These are phyloP conservation scores for Trichoderma koningiopsis DNA, from an alignment of 2,329 filamentous ascomycete genomes.

Conservation along the genomic window DNA sequence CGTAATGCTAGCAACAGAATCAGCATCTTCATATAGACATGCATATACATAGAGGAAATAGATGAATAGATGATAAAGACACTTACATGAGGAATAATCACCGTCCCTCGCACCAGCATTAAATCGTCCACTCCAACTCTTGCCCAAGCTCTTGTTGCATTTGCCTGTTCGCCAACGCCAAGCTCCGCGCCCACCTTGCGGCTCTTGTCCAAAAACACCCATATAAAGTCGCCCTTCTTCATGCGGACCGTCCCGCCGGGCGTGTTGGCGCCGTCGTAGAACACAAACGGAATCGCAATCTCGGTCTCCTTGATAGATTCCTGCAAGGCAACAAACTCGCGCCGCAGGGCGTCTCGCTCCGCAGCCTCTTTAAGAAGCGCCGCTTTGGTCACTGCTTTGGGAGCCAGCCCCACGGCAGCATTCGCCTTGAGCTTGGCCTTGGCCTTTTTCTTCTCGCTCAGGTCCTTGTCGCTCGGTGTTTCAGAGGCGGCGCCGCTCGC, in stretches of 20 bases:
- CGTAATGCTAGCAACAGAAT: slow-evolving; percentile 71
- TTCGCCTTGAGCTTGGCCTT: slow-evolving; percentile 62
- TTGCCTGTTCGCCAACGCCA: slow-evolving; percentile 69
- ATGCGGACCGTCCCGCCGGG: slow-evolving; percentile 81
- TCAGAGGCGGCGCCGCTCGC: slow-evolving; percentile 26
- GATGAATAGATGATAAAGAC: slow-evolving; percentile 3
- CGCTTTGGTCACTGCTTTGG: slow-evolving; percentile 71
- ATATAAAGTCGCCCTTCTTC: slow-evolving; percentile 90
- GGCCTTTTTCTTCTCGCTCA: slow-evolving; percentile 34
- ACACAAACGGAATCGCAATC: slow-evolving; percentile 90
- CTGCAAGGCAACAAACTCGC: slow-evolving; percentile 81
- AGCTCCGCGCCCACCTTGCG: slow-evolving; percentile 86
- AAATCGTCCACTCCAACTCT: slow-evolving; percentile 92
- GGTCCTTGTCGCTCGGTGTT: slow-evolving; percentile 28
- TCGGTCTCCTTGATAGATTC: slow-evolving; percentile 87
- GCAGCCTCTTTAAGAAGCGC: slow-evolving; percentile 77
- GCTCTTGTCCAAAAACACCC: slow-evolving; percentile 90
- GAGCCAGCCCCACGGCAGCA: slow-evolving; percentile 61
- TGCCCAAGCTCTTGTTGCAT: slow-evolving; percentile 80
- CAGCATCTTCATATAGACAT: background rate
- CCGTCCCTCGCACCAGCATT: slow-evolving; percentile 84
- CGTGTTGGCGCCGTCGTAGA: slow-evolving; percentile 91
- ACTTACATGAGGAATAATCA: slow-evolving; percentile 93
- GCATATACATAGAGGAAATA: background rate
- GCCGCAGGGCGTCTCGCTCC: slow-evolving; percentile 74